These are phyloP conservation scores for Salix koriyanagi DNA, from an alignment of 345 rosid genomes.

Conservation along the genomic window DNA sequence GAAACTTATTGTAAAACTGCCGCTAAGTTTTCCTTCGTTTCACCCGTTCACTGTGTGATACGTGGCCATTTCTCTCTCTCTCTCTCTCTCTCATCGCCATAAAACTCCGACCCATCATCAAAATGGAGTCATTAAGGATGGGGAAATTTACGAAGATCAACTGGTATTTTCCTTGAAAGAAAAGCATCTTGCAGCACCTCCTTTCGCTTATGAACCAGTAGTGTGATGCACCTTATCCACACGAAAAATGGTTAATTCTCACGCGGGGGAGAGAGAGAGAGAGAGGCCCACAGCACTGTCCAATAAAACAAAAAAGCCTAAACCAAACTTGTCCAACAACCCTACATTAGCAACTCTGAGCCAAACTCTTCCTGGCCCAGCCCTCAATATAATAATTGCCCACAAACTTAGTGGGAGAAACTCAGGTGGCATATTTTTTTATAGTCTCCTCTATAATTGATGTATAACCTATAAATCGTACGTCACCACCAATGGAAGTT, in stretches of 20 bases:
- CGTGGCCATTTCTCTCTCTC: neutral
- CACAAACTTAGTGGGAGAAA: conserved; percentile 55
- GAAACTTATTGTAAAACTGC: too few relatives aligned
- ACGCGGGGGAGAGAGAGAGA: conserved; percentile 5
- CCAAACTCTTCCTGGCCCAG: conserved; percentile 12
- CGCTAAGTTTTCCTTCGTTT: neutral
- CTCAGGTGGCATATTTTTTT: conserved; percentile 58
- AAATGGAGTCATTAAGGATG: neutral
- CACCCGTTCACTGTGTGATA: neutral
- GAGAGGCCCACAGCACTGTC: neutral
- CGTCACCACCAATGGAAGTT: conserved; percentile 40
- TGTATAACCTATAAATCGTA: conserved; percentile 10
- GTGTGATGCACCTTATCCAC: neutral
- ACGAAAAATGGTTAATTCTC: neutral
- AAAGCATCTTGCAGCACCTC: neutral
- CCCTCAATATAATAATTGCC: conserved; percentile 38
- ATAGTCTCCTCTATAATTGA: conserved; percentile 44
- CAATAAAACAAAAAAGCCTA: neutral
- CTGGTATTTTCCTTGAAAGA: neutral
- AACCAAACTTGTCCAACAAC: conserved; percentile 7
- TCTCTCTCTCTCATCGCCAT: neutral
- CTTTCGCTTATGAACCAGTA: neutral
- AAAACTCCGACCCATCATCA: neutral
- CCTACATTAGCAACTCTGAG: neutral
- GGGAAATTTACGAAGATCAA: neutral